These are phyloP conservation scores for Stephanodiscus minutulus DNA, from an alignment of 108 stramenopile species.

Conservation along the genomic window DNA sequence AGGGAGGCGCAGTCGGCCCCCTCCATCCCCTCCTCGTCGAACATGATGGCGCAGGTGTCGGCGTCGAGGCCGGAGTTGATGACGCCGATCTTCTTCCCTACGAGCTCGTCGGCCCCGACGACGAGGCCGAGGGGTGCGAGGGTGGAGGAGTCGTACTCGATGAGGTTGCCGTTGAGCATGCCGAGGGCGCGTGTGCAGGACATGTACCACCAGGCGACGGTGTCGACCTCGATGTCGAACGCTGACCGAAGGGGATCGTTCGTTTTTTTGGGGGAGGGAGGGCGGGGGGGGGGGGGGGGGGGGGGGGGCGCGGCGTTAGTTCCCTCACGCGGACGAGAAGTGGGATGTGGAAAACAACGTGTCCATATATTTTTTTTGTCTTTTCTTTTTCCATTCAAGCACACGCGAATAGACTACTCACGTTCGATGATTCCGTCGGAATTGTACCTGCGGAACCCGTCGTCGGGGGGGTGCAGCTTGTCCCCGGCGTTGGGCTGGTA, in stretches of 20 bases:
- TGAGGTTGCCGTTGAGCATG: conserved; percentile 84
- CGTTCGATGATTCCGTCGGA: conserved; percentile 47
- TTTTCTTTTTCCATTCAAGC: too few species aligned
- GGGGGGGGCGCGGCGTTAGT: too few species aligned
- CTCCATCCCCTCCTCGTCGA: conserved; percentile 68
- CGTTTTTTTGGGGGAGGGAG: too few species aligned
- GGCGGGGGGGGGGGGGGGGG: too few species aligned
- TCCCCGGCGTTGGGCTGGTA: conserved; percentile 59
- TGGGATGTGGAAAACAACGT: neutral
- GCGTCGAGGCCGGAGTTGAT: conserved; percentile 65
- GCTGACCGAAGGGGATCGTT: conserved; percentile 6
- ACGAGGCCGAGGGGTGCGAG: conserved; percentile 94
- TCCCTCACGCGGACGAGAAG: neutral
- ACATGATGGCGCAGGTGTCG: conserved; percentile 44
- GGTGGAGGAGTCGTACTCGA: conserved; percentile 92
- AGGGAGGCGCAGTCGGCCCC: conserved; percentile 60
- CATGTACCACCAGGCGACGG: conserved; percentile 94
- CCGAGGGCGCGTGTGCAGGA: conserved; percentile 88
- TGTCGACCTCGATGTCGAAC: conserved; percentile 51
- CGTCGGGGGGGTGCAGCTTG: conserved; percentile 59
- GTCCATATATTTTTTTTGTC: neutral
- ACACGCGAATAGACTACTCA: conserved; percentile 12
- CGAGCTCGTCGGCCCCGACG: conserved; percentile 79
- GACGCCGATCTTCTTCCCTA: conserved; percentile 73
- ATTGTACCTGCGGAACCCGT: conserved; percentile 54